Evolutionary conservation across 2,329 filamentous ascomycete genomes (phyloP), one percentile per base, ranked within the genome.

Genomic region (Parasarocladium wereldwijsianum): DNA sequence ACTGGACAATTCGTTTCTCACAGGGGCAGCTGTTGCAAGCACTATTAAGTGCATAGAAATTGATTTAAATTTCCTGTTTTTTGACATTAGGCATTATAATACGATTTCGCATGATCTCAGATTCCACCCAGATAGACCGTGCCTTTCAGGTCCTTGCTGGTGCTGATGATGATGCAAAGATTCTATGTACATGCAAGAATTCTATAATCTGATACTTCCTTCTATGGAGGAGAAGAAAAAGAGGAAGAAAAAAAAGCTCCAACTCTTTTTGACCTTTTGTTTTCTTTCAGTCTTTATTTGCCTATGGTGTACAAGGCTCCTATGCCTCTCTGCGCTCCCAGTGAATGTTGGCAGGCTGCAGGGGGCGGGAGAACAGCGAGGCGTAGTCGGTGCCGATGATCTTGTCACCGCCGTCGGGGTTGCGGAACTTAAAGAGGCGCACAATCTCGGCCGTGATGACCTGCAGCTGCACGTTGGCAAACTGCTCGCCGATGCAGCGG

Each of bases 401-500:
- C 19, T 66, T 67, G 46, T 71, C 60, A 49, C 67, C 70, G n/a
- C 80, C 78, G 42, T 80, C 73, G 3, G 74, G 52, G 43, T 84
- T 92, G 46, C 66, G 64, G 51, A 93, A 71, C 60, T 83, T 87
- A 61, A 93, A 82, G 31, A 73, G 51, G 29, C 84, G 69, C 23
- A 93, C 79, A 40, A 86, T 59, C 34, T 74, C 75, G 29, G 76
- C 83, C 9, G 77, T 62, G 40, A 96, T 92, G 25, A 83, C 85
- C 50, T 86, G 78, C 38, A 96, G 64, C 58, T 96, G 87, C 34
- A 92, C 66, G 50, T 92, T 93, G 42, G 87, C 87, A 52, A 94
- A 96, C 47, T 93, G 84, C 64, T 96, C 87, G 40, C 87, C 87
- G 47, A 96, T 94, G 57, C 87, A 96, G 40, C 87, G 69, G 57